Evolutionary conservation across 2,329 filamentous ascomycete genomes (phyloP).

Genomic region (Plenodomus lindquistii): DNA sequence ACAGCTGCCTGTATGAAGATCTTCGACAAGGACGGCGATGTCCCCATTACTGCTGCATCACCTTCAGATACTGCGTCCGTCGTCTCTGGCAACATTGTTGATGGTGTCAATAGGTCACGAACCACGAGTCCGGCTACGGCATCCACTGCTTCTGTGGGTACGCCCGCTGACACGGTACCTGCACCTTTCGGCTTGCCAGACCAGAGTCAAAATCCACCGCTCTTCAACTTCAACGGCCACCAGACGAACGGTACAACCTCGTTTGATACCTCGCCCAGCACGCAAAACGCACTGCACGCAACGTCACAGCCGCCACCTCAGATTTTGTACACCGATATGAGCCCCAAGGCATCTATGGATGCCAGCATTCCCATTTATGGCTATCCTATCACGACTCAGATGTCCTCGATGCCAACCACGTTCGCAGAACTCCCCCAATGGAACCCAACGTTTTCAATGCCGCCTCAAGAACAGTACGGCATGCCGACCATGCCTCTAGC

Average conservation of each 20-base stretch:
- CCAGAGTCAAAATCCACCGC: slow-evolving; percentile 27
- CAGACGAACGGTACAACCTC: slow-evolving; percentile 18
- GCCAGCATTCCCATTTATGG: slow-evolving; percentile 32
- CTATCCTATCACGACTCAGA: slow-evolving; percentile 35
- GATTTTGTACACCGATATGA: slow-evolving; percentile 33
- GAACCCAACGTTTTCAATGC: slow-evolving; percentile 43
- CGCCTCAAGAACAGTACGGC: slow-evolving; percentile 33
- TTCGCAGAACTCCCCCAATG: slow-evolving; percentile 44
- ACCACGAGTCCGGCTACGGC: slow-evolving; percentile 51
- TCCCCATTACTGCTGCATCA: slow-evolving; percentile 53
- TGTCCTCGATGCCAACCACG: slow-evolving; percentile 39
- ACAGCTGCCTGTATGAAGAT: slow-evolving; percentile 84
- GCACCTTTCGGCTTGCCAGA: slow-evolving; percentile 44
- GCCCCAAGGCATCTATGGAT: slow-evolving; percentile 36
- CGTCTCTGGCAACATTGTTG: slow-evolving; percentile 45
- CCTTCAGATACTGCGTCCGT: slow-evolving; percentile 53
- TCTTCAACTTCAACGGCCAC: slow-evolving; percentile 30
- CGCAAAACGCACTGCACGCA: slow-evolving; percentile 24
- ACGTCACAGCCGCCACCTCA: slow-evolving; percentile 30
- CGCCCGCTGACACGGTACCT: slow-evolving; percentile 38
- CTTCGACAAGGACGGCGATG: slow-evolving; percentile 67
- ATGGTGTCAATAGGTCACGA: slow-evolving; percentile 48
- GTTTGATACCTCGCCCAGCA: slow-evolving; percentile 23
- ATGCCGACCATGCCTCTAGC: slow-evolving; percentile 28
- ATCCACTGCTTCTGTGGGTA: slow-evolving; percentile 44